phyloP scores from a whole-genome alignment of 495 filamentous ascomycete species.

The Aspergillus sclerotiicarbonarius region DNA sequence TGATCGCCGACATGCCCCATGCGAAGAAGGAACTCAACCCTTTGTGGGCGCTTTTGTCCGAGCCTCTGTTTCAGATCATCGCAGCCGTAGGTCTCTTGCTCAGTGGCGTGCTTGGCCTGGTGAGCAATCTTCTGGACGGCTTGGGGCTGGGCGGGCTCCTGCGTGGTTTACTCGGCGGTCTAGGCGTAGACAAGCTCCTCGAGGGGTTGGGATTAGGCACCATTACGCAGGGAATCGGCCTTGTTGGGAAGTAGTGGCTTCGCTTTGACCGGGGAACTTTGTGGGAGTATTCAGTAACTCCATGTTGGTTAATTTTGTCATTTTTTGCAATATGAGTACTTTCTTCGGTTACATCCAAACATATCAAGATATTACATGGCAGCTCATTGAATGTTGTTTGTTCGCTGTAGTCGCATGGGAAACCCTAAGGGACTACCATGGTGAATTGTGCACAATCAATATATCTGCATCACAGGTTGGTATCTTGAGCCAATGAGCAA shows the following conservation, averaged over 20 bases:
- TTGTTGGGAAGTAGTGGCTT: slow-evolving; percentile 24
- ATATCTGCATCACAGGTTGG: no score
- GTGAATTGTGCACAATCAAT: no score
- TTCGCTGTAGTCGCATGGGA: no score
- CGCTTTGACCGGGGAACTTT: no score
- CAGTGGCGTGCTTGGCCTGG: slow-evolving; percentile 70
- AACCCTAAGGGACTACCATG: no score
- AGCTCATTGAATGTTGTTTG: no score
- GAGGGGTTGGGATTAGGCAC: slow-evolving; percentile 65
- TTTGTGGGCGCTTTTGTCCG: slow-evolving; percentile 70
- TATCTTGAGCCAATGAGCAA: no score
- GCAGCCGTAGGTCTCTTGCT: slow-evolving; percentile 78
- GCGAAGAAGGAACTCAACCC: slow-evolving; percentile 86
- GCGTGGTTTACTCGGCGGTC: slow-evolving; percentile 68
- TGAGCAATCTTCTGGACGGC: slow-evolving; percentile 68
- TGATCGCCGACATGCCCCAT: slow-evolving; percentile 78
- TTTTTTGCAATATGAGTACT: no score
- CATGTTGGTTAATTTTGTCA: no score
- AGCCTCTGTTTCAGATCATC: slow-evolving; percentile 86
- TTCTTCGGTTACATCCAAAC: no score
- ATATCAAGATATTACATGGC: no score
- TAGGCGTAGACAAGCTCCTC: slow-evolving; percentile 72
- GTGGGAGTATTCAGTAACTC: no score
- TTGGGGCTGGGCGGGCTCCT: slow-evolving; percentile 74
- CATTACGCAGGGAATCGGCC: slow-evolving; percentile 45